phyloP scores from a whole-genome alignment of 352 stramenopile species.

The Globisporangium echinulatum region DNA sequence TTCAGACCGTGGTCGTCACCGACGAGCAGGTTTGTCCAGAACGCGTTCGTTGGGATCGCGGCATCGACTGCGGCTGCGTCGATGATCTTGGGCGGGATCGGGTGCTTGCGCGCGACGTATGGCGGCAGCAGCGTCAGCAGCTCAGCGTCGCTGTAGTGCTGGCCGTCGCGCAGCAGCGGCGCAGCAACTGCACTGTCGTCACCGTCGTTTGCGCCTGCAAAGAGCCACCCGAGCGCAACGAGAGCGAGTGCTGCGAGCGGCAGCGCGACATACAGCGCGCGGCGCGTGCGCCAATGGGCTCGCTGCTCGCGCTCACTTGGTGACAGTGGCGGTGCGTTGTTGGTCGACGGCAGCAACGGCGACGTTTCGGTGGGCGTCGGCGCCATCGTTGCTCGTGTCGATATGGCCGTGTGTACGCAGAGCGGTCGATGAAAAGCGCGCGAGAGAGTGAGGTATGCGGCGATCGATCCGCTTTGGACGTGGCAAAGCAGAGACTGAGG shows the following conservation, averaged over 20 bases:
- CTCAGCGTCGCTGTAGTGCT: slow-evolving; percentile 27
- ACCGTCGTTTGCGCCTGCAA: slow-evolving; percentile 15
- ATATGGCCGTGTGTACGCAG: not conserved
- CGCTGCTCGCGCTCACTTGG: not conserved
- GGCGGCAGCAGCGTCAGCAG: slow-evolving; percentile 54
- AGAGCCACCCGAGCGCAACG: slow-evolving; percentile 36
- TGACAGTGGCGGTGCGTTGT: too few relatives aligned
- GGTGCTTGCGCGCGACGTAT: slow-evolving; percentile 45
- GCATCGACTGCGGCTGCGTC: slow-evolving; percentile 31
- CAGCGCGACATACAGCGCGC: slow-evolving; percentile 48
- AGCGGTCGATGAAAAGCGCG: too few relatives aligned
- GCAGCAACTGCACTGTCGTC: slow-evolving; percentile 3
- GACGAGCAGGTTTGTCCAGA: slow-evolving; percentile 87
- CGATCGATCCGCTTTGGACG: too few relatives aligned
- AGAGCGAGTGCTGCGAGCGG: slow-evolving; percentile 46
- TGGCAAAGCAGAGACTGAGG: slow-evolving; percentile 2
- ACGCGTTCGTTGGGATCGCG: slow-evolving; percentile 83
- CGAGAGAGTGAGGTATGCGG: too few relatives aligned
- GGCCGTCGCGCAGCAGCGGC: not conserved
- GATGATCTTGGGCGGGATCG: slow-evolving; percentile 55
- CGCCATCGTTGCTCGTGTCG: slow-evolving; percentile 1
- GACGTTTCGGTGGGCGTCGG: slow-evolving; percentile 35
- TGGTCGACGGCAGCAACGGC: slow-evolving; percentile 32
- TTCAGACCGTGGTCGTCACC: slow-evolving; percentile 69
- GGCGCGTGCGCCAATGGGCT: slow-evolving; percentile 23